These are phyloP conservation scores for Nakazawaea ambrosiae DNA, from an alignment of 805 yeast species.

Conservation along the genomic window DNA sequence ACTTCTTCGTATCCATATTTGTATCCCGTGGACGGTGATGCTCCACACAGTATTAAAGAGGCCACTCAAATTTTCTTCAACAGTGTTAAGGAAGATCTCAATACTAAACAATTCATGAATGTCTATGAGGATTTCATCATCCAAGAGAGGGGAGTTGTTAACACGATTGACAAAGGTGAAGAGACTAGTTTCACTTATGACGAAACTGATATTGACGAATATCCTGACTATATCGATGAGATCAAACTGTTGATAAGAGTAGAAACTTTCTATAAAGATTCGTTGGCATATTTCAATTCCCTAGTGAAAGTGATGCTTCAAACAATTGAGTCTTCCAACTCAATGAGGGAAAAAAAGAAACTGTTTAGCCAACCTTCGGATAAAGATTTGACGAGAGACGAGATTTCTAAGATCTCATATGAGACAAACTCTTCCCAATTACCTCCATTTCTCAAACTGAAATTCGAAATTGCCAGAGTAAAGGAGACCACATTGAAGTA, in stretches of 20 bases:
- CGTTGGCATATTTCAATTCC: constrained; percentile 53
- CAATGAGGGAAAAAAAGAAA: constrained; percentile 11
- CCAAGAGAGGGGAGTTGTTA: constrained; percentile 55
- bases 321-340: constrained; percentile 47
- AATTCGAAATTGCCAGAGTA: constrained; percentile 48
- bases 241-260: constrained; percentile 43
- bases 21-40: constrained; percentile 28
- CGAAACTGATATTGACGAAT: constrained; percentile 22
- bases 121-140: constrained; percentile 66
- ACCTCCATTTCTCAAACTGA: constrained; percentile 24
- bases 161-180: constrained; percentile 16
- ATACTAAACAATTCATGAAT: constrained; percentile 63
- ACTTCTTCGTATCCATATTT: constrained; percentile 23
- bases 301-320: constrained; percentile 59
- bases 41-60: constrained; percentile 73
- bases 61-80: constrained; percentile 63
- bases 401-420: constrained; percentile 15
- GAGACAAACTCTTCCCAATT: constrained; percentile 1
- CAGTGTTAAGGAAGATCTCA: constrained; percentile 58
- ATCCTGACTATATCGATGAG: constrained; percentile 29
- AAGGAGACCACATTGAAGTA: constrained; percentile 60
- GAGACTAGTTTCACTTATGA: constrained; percentile 14
- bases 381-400: constrained; percentile 14
- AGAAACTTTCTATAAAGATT: constrained; percentile 48
- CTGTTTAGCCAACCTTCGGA: constrained; percentile 14